A percentile compares a stretch with the other conserved stretches of the same genome.
Conservation (phyloP, 2,329 filamentous ascomycete genomes). For the Elsinoe arachidis region DNA sequence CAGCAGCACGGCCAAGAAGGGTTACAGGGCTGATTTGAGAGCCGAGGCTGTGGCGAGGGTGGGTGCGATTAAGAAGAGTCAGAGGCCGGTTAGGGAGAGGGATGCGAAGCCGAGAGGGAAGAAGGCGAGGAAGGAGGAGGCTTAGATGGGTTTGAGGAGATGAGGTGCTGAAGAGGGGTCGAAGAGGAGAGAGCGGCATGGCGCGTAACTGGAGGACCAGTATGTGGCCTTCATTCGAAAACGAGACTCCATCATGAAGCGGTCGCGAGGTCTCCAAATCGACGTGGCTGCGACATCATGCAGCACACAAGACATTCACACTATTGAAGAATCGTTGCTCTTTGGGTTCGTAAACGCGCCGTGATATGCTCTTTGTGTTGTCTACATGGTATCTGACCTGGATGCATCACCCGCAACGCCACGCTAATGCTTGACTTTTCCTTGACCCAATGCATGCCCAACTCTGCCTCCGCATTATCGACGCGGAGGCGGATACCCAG, state of each 20-base stretch:
- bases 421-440: slow-evolving; percentile 14
- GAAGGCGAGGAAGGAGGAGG: slow-evolving; percentile 57
- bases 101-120: slow-evolving; percentile 64
- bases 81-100: slow-evolving; percentile 68
- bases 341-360: neutral
- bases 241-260: too few relatives aligned
- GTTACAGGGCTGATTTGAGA: slow-evolving; percentile 58
- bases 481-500: slow-evolving; percentile 14
- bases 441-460: neutral
- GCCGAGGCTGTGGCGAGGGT: slow-evolving; percentile 70
- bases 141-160: neutral
- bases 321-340: too few relatives aligned
- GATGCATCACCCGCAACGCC: slow-evolving; percentile 11
- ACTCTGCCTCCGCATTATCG: neutral
- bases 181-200: neutral
- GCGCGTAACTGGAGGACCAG: neutral
- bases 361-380: neutral
- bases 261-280: too few relatives aligned
- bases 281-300: too few relatives aligned
- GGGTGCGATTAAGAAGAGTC: slow-evolving; percentile 71
- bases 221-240: neutral
- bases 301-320: too few relatives aligned
- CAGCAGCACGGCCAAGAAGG: slow-evolving; percentile 69
- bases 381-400: neutral
- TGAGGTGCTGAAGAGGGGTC: neutral